These are phyloP conservation scores for Platanthera guangdongensis DNA, from an alignment of 106 monocot genomes.

Conservation along the genomic window DNA sequence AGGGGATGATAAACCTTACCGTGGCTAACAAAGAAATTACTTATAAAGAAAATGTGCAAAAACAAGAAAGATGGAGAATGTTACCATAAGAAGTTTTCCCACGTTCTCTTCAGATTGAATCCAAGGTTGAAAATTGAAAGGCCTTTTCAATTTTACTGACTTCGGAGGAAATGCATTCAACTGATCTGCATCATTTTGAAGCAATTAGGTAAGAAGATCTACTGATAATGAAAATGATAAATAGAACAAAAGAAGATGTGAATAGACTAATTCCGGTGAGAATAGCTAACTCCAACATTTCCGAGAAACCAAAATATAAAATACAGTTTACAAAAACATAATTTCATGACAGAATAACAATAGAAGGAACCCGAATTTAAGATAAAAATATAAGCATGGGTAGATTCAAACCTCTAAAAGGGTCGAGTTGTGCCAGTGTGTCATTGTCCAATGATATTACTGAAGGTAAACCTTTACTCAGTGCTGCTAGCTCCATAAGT, in stretches of 20 bases:
- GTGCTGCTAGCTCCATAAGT: constrained; percentile 92
- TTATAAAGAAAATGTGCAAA: not conserved
- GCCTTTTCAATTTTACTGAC: constrained; percentile 54
- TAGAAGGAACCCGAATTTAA: not conserved
- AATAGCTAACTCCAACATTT: no score
- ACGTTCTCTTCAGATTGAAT: constrained; percentile 68
- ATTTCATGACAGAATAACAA: not conserved
- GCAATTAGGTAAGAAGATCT: not conserved
- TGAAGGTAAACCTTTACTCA: constrained; percentile 66
- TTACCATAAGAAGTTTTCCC: constrained; percentile 92
- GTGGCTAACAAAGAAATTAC: not conserved
- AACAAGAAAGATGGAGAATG: not conserved
- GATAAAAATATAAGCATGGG: not conserved
- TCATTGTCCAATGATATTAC: constrained; percentile 75
- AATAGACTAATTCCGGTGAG: no score
- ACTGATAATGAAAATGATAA: not conserved
- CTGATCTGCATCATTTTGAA: constrained; percentile 42
- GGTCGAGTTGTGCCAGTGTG: constrained; percentile 62
- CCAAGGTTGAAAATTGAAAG: constrained; percentile 81
- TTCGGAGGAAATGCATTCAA: constrained; percentile 70
- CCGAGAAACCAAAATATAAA: not conserved
- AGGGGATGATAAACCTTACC: no score
- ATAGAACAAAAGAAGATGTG: no score
- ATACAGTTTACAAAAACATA: constrained; percentile 1
- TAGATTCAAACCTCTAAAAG: constrained; percentile 47